Evolutionary conservation across 306 rosid species (phyloP).

Genomic region (Cicer judaicum): DNA sequence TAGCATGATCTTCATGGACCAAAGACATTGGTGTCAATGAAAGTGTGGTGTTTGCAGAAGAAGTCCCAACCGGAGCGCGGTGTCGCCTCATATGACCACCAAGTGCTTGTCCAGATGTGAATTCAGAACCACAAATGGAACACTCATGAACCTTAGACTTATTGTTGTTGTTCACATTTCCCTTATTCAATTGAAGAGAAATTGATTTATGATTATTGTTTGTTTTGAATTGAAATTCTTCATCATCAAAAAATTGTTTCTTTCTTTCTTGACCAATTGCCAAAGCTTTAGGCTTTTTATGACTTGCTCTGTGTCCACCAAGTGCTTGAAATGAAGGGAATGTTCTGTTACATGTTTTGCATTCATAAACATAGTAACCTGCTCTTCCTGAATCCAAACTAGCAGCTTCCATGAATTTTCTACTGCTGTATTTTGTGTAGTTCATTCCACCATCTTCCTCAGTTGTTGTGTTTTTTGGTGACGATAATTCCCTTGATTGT

Average conservation of each 20-base stretch:
- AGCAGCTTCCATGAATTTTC: constrained; percentile 65
- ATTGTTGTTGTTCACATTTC: constrained; percentile 51
- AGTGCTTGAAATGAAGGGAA: constrained; percentile 91
- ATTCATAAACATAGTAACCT: constrained; percentile 69
- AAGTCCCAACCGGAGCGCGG: constrained; percentile 51
- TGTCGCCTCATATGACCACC: constrained; percentile 98
- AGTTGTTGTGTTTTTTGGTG: constrained; percentile 17
- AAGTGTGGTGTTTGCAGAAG: constrained; percentile 46
- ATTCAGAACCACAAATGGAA: constrained; percentile 81
- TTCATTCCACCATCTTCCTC: constrained; percentile 42
- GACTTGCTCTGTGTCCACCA: constrained; percentile 91
- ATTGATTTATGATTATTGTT: constrained; percentile 45
- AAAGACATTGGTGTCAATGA: constrained; percentile 63
- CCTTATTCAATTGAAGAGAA: constrained; percentile 60
- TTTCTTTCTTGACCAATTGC: constrained; percentile 41
- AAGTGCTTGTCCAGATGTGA: constrained; percentile 86
- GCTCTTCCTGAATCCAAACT: constrained; percentile 44
- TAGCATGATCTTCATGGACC: constrained; percentile 54
- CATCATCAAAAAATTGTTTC: constrained; percentile 52
- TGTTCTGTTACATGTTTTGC: constrained; percentile 81
- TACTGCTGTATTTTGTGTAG: constrained; percentile 55
- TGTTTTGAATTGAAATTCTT: constrained; percentile 54
- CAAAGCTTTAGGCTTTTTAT: constrained; percentile 73
- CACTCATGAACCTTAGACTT: constrained; percentile 81
- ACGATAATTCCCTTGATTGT: constrained; percentile 51